Evolutionary conservation across 495 filamentous ascomycete genomes (phyloP), one percentile per base, ranked within the genome.

Genomic region (Daldinia loculata): DNA sequence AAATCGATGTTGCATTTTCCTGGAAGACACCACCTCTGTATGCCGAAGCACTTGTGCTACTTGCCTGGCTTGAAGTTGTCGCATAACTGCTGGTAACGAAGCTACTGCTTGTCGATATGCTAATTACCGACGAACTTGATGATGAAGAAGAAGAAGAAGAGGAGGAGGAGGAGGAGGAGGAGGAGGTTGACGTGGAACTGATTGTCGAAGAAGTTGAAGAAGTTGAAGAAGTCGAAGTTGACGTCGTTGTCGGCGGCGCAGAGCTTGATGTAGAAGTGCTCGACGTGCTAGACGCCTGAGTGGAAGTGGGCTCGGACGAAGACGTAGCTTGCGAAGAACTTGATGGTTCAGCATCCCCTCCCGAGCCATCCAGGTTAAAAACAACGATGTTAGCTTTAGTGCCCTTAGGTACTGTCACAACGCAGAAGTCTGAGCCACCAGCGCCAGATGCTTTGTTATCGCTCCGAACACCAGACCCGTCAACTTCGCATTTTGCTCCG

Each of bases 351-450:
- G 30, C 34, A 57, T 63, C 56, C 12, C 73, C 73, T 41, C 32
- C 63, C 6, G 67, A 80, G 2, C 82, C 82, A 48, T 84, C 80
- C 3, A 80, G 71, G 73, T 80, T 83, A 58, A 78, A 83, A 30
- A 93, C 88, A 38, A 92, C 88, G 70, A 93, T 86, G 65, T 88
- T 90, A 56, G 91, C 92, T 57, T 82, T 87, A 48, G 77, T 72
- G 52, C 92, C 92, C 65, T 86, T 86, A 36, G 90, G 89, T 17
- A 94, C 87, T 39, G 91, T 93, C 12, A 93, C 92, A 59, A 93
- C 91, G 74, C 92, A 95, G 77, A 92, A 93, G 38, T 84, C 81
- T n/a, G 86, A 90, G 68, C 86, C 90, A 22, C 90, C 91, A 30
- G 90, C 91, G 50, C 92, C 91, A 27, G 78, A 79, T 50, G 84